These are phyloP conservation scores for Coniferiporia weirii DNA, from an alignment of 1,284 basidiomycete genomes.

Conservation along the genomic window DNA sequence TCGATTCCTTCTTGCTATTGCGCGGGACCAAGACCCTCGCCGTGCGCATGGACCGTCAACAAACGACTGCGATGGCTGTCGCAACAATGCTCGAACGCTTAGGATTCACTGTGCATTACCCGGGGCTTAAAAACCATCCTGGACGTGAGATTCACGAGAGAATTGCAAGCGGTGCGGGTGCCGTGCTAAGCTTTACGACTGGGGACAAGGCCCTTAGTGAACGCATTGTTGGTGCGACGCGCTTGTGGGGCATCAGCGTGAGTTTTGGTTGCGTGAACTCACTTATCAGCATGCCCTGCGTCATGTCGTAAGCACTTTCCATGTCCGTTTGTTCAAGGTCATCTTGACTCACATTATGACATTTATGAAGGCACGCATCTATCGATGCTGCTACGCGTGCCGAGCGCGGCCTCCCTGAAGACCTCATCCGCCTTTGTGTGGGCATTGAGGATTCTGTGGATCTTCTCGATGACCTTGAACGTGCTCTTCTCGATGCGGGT, in stretches of 20 bases:
- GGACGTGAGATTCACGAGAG: slow-evolving; percentile 83
- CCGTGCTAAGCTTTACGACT: slow-evolving; percentile 93
- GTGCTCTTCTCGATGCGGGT: slow-evolving; percentile 87
- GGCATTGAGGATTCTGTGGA: slow-evolving; percentile 96
- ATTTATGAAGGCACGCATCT: slow-evolving; percentile 76
- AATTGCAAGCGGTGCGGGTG: slow-evolving; percentile 87
- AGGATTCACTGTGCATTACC: slow-evolving; percentile 94
- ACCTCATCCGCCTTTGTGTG: slow-evolving; percentile 96
- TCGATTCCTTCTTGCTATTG: slow-evolving; percentile 93
- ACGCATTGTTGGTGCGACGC: slow-evolving; percentile 86
- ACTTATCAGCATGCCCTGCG: slow-evolving; percentile 98
- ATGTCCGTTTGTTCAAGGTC: slow-evolving; percentile 12
- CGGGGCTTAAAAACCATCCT: slow-evolving; percentile 83
- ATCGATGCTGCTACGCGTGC: slow-evolving; percentile 93
- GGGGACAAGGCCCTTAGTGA: slow-evolving; percentile 89
- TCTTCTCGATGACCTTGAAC: slow-evolving; percentile 92
- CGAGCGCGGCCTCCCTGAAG: slow-evolving; percentile 92
- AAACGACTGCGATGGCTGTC: slow-evolving; percentile 77
- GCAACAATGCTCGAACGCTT: slow-evolving; percentile 84
- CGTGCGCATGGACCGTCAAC: slow-evolving; percentile 94
- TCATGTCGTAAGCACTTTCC: slow-evolving; percentile 84
- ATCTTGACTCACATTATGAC: slow-evolving; percentile 15
- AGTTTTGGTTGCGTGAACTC: slow-evolving; percentile 98
- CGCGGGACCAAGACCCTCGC: slow-evolving; percentile 97
- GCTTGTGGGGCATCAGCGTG: slow-evolving; percentile 96